phyloP scores from a whole-genome alignment of 2,329 filamentous ascomycete species.

The Cordyceps militaris region DNA sequence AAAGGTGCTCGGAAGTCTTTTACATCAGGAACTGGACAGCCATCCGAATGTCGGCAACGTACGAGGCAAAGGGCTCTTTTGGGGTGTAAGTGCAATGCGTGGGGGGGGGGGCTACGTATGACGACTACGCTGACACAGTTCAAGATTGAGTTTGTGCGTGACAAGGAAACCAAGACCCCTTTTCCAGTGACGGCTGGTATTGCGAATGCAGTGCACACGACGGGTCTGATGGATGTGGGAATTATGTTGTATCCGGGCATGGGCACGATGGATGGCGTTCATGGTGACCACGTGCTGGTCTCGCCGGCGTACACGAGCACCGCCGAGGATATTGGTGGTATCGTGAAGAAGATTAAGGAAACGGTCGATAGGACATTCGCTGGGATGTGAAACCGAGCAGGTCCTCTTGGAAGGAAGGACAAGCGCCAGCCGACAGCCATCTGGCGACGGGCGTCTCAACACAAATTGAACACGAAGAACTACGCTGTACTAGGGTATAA shows the following conservation, averaged over 20 bases:
- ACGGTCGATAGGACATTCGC: conserved; percentile 12
- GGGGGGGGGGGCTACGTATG: rapidly evolving
- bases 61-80: conserved; percentile 25
- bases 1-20: conserved; percentile 12
- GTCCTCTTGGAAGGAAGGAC: neutral
- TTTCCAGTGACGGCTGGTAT: conserved; percentile 25
- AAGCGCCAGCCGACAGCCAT: too few species aligned
- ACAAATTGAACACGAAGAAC: neutral
- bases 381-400: neutral
- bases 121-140: neutral
- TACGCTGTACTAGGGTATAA: too few species aligned
- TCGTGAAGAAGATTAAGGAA: conserved; percentile 16
- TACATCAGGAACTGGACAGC: conserved; percentile 19
- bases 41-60: conserved; percentile 25
- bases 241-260: conserved; percentile 38
- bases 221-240: conserved; percentile 38
- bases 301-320: conserved; percentile 39
- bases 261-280: conserved; percentile 19
- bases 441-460: neutral
- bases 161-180: conserved; percentile 22
- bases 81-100: conserved; percentile 18
- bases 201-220: conserved; percentile 18
- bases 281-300: conserved; percentile 21
- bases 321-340: conserved; percentile 19
- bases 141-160: conserved; percentile 23